Evolutionary conservation across 2,329 filamentous ascomycete species (phyloP).

Genomic region (Stagonosporopsis cucurbitacearum): DNA sequence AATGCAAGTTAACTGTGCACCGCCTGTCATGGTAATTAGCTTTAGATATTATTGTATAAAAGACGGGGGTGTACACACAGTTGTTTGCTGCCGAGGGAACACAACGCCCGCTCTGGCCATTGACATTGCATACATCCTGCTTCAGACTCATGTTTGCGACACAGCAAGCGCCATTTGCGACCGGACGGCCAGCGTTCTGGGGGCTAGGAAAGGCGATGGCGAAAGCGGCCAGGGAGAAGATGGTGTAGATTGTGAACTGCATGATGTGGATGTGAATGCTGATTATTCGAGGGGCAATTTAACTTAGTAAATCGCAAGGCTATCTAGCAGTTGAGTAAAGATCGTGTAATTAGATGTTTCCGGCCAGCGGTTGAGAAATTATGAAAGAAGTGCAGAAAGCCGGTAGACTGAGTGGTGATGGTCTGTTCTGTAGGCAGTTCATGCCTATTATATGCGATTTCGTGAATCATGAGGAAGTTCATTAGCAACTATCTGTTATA

Average conservation of each 20-base stretch:
- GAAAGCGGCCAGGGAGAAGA: constrained; percentile 30
- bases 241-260: constrained; percentile 31
- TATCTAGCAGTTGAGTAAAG: no score
- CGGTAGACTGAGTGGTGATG: background rate
- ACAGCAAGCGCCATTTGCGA: constrained; percentile 36
- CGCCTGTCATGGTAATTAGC: constrained; percentile 22
- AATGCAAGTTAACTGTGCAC: constrained; percentile 36
- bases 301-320: no score
- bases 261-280: no score
- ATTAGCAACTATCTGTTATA: background rate
- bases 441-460: background rate
- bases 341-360: background rate
- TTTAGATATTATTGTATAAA: background rate
- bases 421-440: background rate
- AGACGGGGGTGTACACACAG: constrained; percentile 23
- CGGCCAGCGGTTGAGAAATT: background rate
- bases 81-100: constrained; percentile 33
- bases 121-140: constrained; percentile 41
- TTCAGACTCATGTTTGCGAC: constrained; percentile 36
- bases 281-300: no score
- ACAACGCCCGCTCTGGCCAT: constrained; percentile 35
- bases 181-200: constrained; percentile 34
- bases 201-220: constrained; percentile 27
- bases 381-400: background rate
- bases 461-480: background rate